Evolutionary conservation across 1,139 yeast species (phyloP).

Genomic region (Geotrichum cucujoidarum): DNA sequence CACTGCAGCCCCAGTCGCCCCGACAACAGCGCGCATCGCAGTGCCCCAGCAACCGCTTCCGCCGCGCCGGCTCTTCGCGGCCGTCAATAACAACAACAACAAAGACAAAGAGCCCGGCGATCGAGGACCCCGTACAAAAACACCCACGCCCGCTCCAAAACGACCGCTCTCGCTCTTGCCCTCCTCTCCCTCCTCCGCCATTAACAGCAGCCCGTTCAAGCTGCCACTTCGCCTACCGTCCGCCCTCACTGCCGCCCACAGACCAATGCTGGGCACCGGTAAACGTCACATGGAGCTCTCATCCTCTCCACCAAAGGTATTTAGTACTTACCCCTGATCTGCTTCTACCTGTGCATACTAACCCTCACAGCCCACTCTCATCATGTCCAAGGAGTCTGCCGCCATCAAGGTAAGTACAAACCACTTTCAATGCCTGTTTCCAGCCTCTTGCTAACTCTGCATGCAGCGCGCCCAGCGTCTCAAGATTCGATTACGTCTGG

Average conservation of each 20-base stretch:
- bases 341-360: too few relatives aligned
- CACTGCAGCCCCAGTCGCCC: not conserved
- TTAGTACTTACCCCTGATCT: too few relatives aligned
- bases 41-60: not conserved
- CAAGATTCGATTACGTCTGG: conserved; percentile 67
- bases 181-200: not conserved
- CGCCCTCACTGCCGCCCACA: not conserved
- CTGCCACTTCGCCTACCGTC: not conserved
- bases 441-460: not conserved
- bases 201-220: not conserved
- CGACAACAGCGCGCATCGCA: conserved; percentile 3
- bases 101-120: not conserved
- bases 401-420: conserved; percentile 6
- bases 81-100: not conserved
- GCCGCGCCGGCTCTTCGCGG: too few relatives aligned
- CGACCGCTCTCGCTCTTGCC: not conserved
- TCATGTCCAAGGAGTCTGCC: not conserved
- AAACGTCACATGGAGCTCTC: not conserved
- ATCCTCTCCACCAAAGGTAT: conserved; percentile 6
- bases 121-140: too few relatives aligned
- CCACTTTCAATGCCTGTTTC: not conserved
- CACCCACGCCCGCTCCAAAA: too few relatives aligned
- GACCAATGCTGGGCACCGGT: too few relatives aligned
- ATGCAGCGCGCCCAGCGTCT: conserved; percentile 53
- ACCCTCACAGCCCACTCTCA: not conserved